Conservation (phyloP, 192 early-diverging fungal species). For the Chytriomyces sp. region DNA sequence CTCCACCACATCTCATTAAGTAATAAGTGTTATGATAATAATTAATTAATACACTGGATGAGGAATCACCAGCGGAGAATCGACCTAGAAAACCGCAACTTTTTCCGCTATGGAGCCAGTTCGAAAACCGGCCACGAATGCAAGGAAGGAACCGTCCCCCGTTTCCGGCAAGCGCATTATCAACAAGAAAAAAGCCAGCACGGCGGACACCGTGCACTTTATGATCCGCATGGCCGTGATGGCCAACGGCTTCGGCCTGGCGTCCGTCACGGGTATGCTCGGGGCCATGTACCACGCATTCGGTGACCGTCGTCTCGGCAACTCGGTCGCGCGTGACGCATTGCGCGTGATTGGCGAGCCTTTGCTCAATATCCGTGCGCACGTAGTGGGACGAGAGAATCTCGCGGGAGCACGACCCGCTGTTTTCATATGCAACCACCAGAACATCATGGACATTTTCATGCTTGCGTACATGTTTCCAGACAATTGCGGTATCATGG, state of each 20-base stretch:
- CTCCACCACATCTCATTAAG: too few relatives aligned
- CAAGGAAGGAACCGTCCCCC: too few relatives aligned
- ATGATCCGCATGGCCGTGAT: not conserved
- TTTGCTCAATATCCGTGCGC: not conserved
- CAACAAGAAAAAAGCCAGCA: not conserved
- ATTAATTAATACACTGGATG: too few relatives aligned
- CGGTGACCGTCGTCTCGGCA: not conserved
- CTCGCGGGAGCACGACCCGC: not conserved
- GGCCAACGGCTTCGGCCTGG: slow-evolving; percentile 1
- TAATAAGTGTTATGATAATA: too few relatives aligned
- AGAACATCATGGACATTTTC: slow-evolving; percentile 71
- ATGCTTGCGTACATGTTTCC: slow-evolving; percentile 15
- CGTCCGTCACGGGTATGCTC: not conserved
- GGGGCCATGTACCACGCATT: not conserved
- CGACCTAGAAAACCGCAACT: too few relatives aligned
- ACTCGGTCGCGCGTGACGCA: not conserved
- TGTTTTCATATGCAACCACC: slow-evolving; percentile 68
- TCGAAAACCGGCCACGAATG: not conserved
- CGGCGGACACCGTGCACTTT: not conserved
- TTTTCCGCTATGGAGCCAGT: not conserved
- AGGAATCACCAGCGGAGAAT: too few relatives aligned
- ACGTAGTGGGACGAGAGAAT: not conserved
- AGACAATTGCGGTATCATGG: slow-evolving; percentile 13
- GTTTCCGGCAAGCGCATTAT: too few relatives aligned
- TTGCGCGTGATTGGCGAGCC: not conserved